Conservation (phyloP, 257 asterid species). For the Rehmannia glutinosa region DNA sequence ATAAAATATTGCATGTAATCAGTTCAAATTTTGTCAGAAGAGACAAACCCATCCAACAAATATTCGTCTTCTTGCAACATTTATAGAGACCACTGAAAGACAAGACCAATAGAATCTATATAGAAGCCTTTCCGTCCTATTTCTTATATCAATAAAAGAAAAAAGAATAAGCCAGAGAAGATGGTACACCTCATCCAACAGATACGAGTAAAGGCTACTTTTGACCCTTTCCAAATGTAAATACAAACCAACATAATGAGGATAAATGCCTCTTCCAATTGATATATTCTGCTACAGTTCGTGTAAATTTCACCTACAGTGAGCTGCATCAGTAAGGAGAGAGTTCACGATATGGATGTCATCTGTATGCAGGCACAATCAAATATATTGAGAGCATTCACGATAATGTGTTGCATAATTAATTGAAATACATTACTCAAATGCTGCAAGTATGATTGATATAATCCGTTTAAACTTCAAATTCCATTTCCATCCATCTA, state of each 20-base stretch:
- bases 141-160: not conserved
- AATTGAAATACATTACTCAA: too few species aligned
- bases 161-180: not conserved
- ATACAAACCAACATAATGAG: not conserved
- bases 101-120: not conserved
- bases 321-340: too few species aligned
- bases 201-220: not conserved
- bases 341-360: too few species aligned
- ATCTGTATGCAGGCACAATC: too few species aligned
- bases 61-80: not conserved
- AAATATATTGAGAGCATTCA: too few species aligned
- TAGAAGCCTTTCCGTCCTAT: not conserved
- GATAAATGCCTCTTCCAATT: too few species aligned
- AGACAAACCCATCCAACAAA: not conserved
- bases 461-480: too few species aligned
- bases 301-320: too few species aligned
- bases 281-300: too few species aligned
- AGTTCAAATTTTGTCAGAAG: not conserved
- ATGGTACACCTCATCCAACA: not conserved
- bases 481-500: too few species aligned
- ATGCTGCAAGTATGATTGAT: too few species aligned
- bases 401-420: too few species aligned
- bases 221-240: not conserved
- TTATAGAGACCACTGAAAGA: not conserved
- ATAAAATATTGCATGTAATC: not conserved